Conservation (phyloP, 2,329 filamentous ascomycete species). For the Fusarium newnesense region DNA sequence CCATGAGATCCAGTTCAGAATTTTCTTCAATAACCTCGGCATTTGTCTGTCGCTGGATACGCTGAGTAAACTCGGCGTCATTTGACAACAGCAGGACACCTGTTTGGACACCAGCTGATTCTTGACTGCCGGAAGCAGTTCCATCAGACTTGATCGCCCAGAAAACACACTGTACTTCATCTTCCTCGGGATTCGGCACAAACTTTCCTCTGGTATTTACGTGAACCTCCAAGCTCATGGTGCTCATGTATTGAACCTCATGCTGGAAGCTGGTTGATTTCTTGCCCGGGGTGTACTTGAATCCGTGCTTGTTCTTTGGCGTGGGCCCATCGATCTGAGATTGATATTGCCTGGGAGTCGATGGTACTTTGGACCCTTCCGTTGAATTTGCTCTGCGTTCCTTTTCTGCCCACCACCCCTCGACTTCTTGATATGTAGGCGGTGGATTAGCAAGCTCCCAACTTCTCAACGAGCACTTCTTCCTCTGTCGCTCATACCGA, state of each 20-base stretch:
- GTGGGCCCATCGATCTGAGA: conserved; percentile 93
- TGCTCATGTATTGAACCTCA: conserved; percentile 94
- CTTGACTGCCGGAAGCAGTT: conserved; percentile 59
- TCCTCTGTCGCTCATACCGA: conserved; percentile 58
- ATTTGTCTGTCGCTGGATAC: conserved; percentile 69
- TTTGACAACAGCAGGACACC: conserved; percentile 80
- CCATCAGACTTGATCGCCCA: conserved; percentile 89
- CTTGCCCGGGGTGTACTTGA: conserved; percentile 84
- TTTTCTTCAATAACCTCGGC: conserved; percentile 78
- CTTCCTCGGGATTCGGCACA: conserved; percentile 88
- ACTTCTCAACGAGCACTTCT: conserved; percentile 63
- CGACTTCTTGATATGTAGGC: conserved; percentile 76
- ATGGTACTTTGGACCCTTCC: conserved; percentile 31
- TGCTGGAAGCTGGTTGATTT: conserved; percentile 81
- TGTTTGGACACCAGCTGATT: conserved; percentile 63
- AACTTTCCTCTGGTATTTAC: conserved; percentile 85
- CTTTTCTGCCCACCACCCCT: conserved; percentile 69
- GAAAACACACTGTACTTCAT: conserved; percentile 88
- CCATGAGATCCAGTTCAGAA: conserved; percentile 86
- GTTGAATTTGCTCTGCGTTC: conserved; percentile 11
- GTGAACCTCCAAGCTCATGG: conserved; percentile 93
- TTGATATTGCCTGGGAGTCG: conserved; percentile 55
- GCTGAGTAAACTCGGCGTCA: conserved; percentile 66
- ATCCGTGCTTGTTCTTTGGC: conserved; percentile 81
- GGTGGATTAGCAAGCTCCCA: conserved; percentile 83